Conservation (phyloP, 2,329 filamentous ascomycete genomes). For the Aureobasidium sp. region DNA sequence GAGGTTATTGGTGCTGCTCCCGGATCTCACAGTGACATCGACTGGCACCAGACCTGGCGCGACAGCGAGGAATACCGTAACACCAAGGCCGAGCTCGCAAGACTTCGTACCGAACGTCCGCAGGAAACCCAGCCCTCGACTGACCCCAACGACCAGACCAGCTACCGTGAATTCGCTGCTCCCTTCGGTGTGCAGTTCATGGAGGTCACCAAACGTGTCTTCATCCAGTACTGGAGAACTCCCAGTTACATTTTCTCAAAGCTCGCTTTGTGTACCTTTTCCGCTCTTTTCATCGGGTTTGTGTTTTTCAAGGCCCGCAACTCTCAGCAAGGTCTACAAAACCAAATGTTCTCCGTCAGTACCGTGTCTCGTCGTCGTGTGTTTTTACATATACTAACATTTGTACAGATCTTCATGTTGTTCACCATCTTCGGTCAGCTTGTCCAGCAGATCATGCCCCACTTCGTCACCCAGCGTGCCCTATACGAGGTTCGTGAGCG, state of each 20-base stretch:
- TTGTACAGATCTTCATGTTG: constrained; percentile 65
- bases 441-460: constrained; percentile 70
- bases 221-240: constrained; percentile 87
- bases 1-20: constrained; percentile 47
- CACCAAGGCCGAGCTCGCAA: constrained; percentile 37
- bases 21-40: constrained; percentile 39
- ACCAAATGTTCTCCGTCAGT: constrained; percentile 58
- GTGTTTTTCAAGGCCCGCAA: constrained; percentile 66
- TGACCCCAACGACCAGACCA: constrained; percentile 24
- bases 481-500: constrained; percentile 80
- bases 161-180: constrained; percentile 68
- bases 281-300: constrained; percentile 67
- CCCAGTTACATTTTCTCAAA: constrained; percentile 87
- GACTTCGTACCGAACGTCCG: constrained; percentile 34
- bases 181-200: constrained; percentile 59
- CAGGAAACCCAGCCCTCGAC: constrained; percentile 23
- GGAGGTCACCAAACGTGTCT: constrained; percentile 63
- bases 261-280: constrained; percentile 54
- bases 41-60: constrained; percentile 43
- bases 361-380: no score
- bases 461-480: constrained; percentile 72
- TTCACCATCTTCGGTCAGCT: constrained; percentile 72
- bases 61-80: constrained; percentile 31
- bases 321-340: constrained; percentile 69
- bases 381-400: not conserved